These are phyloP conservation scores for Mantamonas sphyraenae DNA, from an alignment of 78 protist genomes.

Conservation along the genomic window DNA sequence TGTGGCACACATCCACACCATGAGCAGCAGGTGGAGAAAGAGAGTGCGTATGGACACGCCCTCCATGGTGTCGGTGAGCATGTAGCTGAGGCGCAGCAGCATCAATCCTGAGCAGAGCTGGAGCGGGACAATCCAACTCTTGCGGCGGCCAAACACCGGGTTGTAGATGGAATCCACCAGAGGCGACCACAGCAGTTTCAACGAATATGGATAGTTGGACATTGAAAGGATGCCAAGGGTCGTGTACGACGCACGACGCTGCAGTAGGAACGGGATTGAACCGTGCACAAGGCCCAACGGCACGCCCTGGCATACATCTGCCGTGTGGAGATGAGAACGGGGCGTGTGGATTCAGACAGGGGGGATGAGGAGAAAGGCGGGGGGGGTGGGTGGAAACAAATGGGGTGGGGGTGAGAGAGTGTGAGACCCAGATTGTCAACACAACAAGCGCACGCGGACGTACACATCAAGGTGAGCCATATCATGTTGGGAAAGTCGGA, in stretches of 20 bases:
- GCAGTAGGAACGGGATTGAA: constrained; percentile 54
- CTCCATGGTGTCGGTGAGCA: background rate
- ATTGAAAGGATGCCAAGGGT: constrained; percentile 50
- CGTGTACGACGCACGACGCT: constrained; percentile 18
- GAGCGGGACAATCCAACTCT: constrained; percentile 77
- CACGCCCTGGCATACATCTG: constrained; percentile 55
- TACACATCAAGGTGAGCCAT: no score
- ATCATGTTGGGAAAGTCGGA: no score
- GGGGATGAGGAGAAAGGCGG: no score
- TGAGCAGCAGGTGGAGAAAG: constrained; percentile 8
- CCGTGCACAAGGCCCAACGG: constrained; percentile 59
- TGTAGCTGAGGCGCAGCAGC: constrained; percentile 5
- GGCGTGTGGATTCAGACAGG: no score
- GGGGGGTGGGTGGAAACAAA: no score
- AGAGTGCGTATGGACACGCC: background rate
- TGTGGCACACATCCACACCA: constrained; percentile 33
- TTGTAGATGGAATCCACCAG: constrained; percentile 50
- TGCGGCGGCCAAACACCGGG: constrained; percentile 56
- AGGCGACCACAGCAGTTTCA: constrained; percentile 81
- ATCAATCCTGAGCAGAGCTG: constrained; percentile 40
- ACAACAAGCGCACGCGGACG: no score
- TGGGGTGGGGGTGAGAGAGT: no score
- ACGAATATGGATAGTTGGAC: constrained; percentile 56
- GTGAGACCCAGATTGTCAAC: no score
- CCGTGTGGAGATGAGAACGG: no score